Conservation (phyloP, 2,329 filamentous ascomycete genomes). For the Tolypocladium sp. region DNA sequence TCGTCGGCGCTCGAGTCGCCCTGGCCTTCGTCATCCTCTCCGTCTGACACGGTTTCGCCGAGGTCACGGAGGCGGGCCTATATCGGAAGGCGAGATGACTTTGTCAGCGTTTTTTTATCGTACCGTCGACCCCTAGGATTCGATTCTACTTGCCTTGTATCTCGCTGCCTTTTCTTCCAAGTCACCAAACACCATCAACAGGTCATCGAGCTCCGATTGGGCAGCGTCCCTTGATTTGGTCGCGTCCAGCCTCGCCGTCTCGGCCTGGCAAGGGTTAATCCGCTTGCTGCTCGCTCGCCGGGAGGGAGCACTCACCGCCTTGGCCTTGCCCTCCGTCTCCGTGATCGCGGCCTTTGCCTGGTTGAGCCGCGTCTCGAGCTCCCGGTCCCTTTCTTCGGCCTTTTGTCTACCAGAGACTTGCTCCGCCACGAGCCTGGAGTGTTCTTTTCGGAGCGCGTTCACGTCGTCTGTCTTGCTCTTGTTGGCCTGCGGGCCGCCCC, state of each 20-base stretch:
- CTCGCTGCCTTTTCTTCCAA: conserved; percentile 66
- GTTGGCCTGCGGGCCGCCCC: conserved; percentile 34
- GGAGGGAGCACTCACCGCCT: conserved; percentile 12
- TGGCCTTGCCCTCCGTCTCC: conserved; percentile 11
- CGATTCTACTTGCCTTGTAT: conserved; percentile 53
- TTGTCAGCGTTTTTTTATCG: neutral
- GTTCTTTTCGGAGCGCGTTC: conserved; percentile 37
- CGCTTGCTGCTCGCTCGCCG: neutral
- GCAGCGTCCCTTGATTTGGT: conserved; percentile 53
- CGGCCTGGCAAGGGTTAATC: conserved; percentile 13
- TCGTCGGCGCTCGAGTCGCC: conserved; percentile 47
- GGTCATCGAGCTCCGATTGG: conserved; percentile 70
- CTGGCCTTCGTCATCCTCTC: conserved; percentile 57
- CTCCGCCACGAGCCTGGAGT: conserved; percentile 23
- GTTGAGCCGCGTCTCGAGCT: conserved; percentile 17
- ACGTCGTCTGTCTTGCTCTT: conserved; percentile 53
- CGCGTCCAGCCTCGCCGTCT: conserved; percentile 27
- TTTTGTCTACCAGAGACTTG: conserved; percentile 21
- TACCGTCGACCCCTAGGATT: neutral
- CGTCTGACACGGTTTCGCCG: conserved; percentile 66
- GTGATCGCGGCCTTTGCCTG: conserved; percentile 10
- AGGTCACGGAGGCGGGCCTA: conserved; percentile 54
- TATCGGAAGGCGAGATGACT: neutral
- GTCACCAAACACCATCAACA: conserved; percentile 73
- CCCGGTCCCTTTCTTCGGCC: conserved; percentile 11